These are phyloP conservation scores for Hanseniaspora opuntiae DNA, from an alignment of 805 yeast species.

Conservation along the genomic window DNA sequence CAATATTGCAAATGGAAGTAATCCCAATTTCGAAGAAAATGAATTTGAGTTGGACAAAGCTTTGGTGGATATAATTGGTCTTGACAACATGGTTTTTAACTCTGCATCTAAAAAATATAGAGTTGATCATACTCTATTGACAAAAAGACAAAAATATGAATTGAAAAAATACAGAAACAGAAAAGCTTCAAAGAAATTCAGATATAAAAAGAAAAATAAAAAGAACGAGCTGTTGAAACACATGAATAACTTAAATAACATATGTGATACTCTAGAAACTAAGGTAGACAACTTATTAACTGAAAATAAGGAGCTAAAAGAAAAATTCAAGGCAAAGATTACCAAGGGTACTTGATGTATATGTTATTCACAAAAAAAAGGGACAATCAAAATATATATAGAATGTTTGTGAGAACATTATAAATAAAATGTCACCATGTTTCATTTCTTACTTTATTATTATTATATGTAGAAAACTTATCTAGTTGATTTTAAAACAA, in stretches of 20 bases:
- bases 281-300: neutral
- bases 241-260: neutral
- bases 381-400: no score
- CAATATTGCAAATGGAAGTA: neutral
- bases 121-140: slow-evolving; percentile 8
- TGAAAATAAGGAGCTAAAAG: neutral
- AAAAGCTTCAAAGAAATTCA: slow-evolving; percentile 10
- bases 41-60: slow-evolving; percentile 7
- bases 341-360: neutral
- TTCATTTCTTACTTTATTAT: no score
- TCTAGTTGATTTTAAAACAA: no score
- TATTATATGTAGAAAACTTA: no score
- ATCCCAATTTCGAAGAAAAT: neutral
- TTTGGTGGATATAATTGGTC: slow-evolving; percentile 2
- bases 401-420: no score
- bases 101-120: slow-evolving; percentile 2
- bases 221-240: slow-evolving; percentile 2
- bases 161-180: slow-evolving; percentile 10
- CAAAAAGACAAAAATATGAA: slow-evolving; percentile 6
- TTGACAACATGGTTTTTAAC: slow-evolving; percentile 7
- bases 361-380: no score
- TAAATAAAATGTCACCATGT: no score
- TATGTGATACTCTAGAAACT: neutral
- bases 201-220: slow-evolving; percentile 10
- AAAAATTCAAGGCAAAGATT: neutral